Evolutionary conservation across 169 alveolate species (phyloP), one percentile per base, ranked within the genome.

Genomic region (Cryptosporidium parvum): DNA sequence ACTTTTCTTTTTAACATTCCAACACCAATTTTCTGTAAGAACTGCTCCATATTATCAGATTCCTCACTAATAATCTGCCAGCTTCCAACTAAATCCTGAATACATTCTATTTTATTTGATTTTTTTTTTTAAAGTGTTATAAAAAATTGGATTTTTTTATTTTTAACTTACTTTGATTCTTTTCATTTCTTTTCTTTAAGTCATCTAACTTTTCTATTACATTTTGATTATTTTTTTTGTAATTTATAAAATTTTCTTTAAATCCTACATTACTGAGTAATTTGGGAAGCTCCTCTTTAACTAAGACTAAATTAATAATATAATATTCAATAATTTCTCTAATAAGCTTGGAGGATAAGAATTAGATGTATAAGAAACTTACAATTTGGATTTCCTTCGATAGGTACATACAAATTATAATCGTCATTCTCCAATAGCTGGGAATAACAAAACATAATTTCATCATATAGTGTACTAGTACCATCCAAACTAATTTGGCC

Each of bases 1-100:
- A 80, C 75, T 31, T 65, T 80, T 80, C 89, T 61, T 48, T 80
- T 80, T 35, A 80, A 18, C 26, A 80, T 35, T 21, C 89, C 68
- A 16, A 80, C 62, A 16, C 89, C 89, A 23, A 80, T 23, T 44
- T 62, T 29, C 5, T 35, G 73, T 58, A 80, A 29, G 39, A 80
- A 65, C 52, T 12, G 51, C 1, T 65, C 89, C 75, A 80, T 62
- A 62, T 80, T 69, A 26, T 80, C 89, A 26, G 89, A 80, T 0
- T 29, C 42, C 8, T 80, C 89, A 10, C 31, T 35, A 10, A 62
- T 48, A 37, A 80, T 16, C 21, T 33, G 3, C 89, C 89, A 80
- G 56, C 56, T 52, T 29, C 89, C 89, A 12, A 62, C 23, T 48
- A 80, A 23, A 21, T 45, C 75, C 10, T 80, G 56, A n/a, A 80